These are phyloP conservation scores for Aspergillus ibericus DNA, from an alignment of 2,329 filamentous ascomycete genomes.

Conservation along the genomic window DNA sequence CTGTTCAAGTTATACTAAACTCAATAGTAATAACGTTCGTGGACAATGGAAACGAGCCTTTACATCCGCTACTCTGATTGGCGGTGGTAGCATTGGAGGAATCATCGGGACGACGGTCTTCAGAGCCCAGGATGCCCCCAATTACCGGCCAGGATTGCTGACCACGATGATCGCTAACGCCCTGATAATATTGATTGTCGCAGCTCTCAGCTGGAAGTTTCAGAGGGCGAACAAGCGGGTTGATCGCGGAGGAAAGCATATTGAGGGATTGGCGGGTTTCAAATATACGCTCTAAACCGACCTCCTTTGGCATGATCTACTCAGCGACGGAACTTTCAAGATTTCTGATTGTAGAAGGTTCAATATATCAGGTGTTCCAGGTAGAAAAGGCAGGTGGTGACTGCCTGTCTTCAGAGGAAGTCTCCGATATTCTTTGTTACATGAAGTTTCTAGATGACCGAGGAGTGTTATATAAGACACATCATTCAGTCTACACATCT, in stretches of 20 bases:
- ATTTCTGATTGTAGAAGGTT: too few species aligned
- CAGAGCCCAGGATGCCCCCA: conserved; percentile 18
- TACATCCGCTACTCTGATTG: conserved; percentile 68
- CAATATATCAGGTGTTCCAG: too few species aligned
- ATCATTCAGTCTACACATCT: too few species aligned
- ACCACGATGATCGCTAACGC: conserved; percentile 16
- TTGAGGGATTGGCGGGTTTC: conserved; percentile 9
- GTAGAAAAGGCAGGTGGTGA: too few species aligned
- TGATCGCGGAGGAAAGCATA: conserved; percentile 9
- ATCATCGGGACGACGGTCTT: conserved; percentile 18
- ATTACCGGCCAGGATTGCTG: conserved; percentile 14
- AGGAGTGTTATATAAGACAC: too few species aligned
- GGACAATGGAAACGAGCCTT: conserved; percentile 85
- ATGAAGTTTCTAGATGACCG: too few species aligned
- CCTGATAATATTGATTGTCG: conserved; percentile 11
- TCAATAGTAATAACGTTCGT: conserved; percentile 71
- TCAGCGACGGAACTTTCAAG: too few species aligned
- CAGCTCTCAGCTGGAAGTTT: conserved; percentile 2
- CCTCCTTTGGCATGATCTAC: too few species aligned
- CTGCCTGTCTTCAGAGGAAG: too few species aligned
- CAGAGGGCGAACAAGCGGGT: conserved; percentile 7
- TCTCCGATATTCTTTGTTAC: too few species aligned
- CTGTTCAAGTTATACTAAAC: neutral
- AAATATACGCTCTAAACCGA: conserved; percentile 3
- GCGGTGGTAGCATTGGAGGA: conserved; percentile 18